phyloP scores from a whole-genome alignment of 495 filamentous ascomycete species.

The Apiosordaria backusii region DNA sequence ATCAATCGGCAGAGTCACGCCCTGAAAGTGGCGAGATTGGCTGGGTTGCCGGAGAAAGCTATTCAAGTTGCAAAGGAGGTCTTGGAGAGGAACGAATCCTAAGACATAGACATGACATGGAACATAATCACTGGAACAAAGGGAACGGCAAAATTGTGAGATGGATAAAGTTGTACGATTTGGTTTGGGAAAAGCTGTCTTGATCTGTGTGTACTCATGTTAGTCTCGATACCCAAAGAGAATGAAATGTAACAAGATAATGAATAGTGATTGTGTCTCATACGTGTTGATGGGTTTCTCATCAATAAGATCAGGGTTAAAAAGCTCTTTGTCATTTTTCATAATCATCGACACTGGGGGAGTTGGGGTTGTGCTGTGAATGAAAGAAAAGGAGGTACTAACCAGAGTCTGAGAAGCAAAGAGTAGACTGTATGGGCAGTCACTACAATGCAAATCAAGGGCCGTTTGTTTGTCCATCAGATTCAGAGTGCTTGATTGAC shows the following conservation, averaged over 20 bases:
- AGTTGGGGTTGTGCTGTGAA: not conserved
- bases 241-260: slow-evolving; percentile 15
- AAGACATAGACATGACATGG: not conserved
- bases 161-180: too few relatives aligned
- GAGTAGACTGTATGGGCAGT: not conserved
- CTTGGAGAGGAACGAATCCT: slow-evolving; percentile 21
- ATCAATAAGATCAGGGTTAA: slow-evolving; percentile 51
- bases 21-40: slow-evolving; percentile 83
- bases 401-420: slow-evolving; percentile 34
- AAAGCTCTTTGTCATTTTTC: slow-evolving; percentile 51
- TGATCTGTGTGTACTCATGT: slow-evolving; percentile 17
- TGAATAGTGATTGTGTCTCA: slow-evolving; percentile 43
- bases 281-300: slow-evolving; percentile 47
- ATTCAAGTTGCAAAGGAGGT: slow-evolving; percentile 53
- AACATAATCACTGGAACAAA: slow-evolving; percentile 5
- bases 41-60: slow-evolving; percentile 64
- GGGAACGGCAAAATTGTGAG: not conserved
- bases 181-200: too few relatives aligned
- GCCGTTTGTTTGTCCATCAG: slow-evolving; percentile 21
- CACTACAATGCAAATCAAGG: slow-evolving; percentile 1
- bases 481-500: slow-evolving; percentile 41
- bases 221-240: slow-evolving; percentile 31
- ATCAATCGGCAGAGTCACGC: slow-evolving; percentile 87
- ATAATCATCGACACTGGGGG: slow-evolving; percentile 49
- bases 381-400: slow-evolving; percentile 31